These are phyloP conservation scores for Xylaria arbuscula DNA, from an alignment of 2,329 filamentous ascomycete species.

Conservation along the genomic window DNA sequence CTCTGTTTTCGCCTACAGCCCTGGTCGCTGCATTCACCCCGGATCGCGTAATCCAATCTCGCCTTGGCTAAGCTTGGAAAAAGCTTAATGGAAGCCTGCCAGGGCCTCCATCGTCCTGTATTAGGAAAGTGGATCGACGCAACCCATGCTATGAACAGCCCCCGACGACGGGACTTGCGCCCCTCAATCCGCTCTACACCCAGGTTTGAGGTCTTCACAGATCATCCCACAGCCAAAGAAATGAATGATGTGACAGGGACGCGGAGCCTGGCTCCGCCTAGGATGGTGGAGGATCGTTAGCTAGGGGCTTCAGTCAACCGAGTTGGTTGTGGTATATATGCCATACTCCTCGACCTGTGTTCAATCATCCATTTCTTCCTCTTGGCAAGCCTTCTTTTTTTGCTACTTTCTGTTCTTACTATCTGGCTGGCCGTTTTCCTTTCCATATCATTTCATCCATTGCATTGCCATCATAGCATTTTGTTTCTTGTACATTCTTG, in stretches of 20 bases:
- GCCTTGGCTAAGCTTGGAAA: conserved; percentile 33
- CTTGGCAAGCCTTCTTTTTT: conserved; percentile 31
- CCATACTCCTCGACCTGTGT: conserved; percentile 9
- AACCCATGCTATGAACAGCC: background rate
- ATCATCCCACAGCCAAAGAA: conserved; percentile 15
- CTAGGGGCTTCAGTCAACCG: background rate
- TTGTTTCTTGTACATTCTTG: conserved; percentile 31
- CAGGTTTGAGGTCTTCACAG: conserved; percentile 26
- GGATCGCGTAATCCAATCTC: conserved; percentile 14
- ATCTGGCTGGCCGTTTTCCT: conserved; percentile 26
- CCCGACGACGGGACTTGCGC: conserved; percentile 1
- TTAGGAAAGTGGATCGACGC: conserved; percentile 22
- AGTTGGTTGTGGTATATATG: conserved; percentile 31
- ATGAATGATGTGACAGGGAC: conserved; percentile 30
- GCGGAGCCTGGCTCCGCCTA: conserved; percentile 15
- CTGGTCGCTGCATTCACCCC: conserved; percentile 16
- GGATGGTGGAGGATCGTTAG: conserved; percentile 10
- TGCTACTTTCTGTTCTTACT: conserved; percentile 28
- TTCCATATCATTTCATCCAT: conserved; percentile 7
- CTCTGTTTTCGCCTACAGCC: conserved; percentile 25
- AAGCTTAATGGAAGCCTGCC: conserved; percentile 28
- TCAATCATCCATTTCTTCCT: conserved; percentile 2
- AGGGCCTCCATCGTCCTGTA: background rate
- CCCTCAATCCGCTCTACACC: conserved; percentile 6
- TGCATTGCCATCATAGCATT: conserved; percentile 11